Percentiles rank a stretch among this genome's conserved stretches.
These are phyloP conservation scores for Xanthoconium purpureum DNA, from an alignment of 768 basidiomycete genomes.

Conservation along the genomic window DNA sequence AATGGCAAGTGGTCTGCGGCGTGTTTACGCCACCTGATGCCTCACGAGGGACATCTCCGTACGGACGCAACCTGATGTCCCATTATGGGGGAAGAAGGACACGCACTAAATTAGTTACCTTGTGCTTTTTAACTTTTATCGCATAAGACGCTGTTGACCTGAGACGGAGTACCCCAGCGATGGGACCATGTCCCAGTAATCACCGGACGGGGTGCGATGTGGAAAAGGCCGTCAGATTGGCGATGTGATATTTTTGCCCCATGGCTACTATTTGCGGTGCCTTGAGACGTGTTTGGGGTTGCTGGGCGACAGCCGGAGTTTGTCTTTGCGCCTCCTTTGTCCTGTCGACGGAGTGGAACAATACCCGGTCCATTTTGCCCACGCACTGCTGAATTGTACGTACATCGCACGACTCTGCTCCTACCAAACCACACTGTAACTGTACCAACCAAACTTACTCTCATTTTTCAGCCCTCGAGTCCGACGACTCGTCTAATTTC, in stretches of 20 bases:
- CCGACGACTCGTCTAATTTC: conserved; percentile 16
- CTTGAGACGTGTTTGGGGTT: neutral
- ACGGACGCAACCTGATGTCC: too few relatives aligned
- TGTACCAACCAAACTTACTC: conserved; percentile 16
- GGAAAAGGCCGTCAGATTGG: neutral
- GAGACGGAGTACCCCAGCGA: too few relatives aligned
- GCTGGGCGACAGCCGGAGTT: neutral
- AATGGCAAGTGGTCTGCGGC: too few relatives aligned
- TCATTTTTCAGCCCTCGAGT: conserved; percentile 20
- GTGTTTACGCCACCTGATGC: too few relatives aligned
- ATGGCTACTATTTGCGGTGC: neutral
- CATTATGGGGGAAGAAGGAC: too few relatives aligned
- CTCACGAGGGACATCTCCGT: too few relatives aligned
- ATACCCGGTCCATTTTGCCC: neutral
- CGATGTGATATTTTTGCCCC: neutral
- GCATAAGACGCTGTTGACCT: too few relatives aligned
- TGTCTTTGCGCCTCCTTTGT: neutral
- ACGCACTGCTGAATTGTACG: neutral
- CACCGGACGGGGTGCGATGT: neutral
- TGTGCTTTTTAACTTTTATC: too few relatives aligned
- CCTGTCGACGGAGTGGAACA: too few relatives aligned
- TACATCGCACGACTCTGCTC: neutral
- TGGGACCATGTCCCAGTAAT: too few relatives aligned
- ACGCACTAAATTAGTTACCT: too few relatives aligned
- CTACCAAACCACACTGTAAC: neutral